These are phyloP conservation scores for Lachancea kluyveri DNA, from an alignment of 805 yeast genomes.

Conservation along the genomic window DNA sequence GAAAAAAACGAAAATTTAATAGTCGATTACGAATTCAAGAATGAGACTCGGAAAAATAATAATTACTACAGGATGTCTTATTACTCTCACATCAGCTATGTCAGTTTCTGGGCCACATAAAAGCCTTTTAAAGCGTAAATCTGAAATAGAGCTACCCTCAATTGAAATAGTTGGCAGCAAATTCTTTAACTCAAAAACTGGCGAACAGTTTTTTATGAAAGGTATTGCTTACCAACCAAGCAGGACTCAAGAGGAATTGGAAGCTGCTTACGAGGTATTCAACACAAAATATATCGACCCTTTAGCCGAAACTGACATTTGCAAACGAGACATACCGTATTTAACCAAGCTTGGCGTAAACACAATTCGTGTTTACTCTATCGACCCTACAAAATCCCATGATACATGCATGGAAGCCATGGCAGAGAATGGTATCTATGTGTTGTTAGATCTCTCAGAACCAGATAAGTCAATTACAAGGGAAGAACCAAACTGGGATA, in stretches of 20 bases:
- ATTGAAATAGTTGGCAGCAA: slow-evolving; percentile 66
- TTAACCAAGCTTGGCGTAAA: slow-evolving; percentile 64
- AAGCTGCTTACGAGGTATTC: slow-evolving; percentile 11
- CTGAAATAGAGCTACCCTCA: slow-evolving; percentile 17
- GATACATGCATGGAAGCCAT: slow-evolving; percentile 70
- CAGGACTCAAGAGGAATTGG: slow-evolving; percentile 33
- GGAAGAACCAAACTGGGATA: slow-evolving; percentile 71
- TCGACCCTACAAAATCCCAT: slow-evolving; percentile 68
- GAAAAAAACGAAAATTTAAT: too few relatives aligned
- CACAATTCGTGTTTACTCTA: slow-evolving; percentile 79
- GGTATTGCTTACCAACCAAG: slow-evolving; percentile 87
- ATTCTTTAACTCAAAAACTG: slow-evolving; percentile 66
- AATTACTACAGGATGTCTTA: too few relatives aligned
- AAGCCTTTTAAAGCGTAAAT: too few relatives aligned
- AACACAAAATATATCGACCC: slow-evolving; percentile 55
- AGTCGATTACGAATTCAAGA: too few relatives aligned
- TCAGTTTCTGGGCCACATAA: too few relatives aligned
- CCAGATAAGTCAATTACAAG: slow-evolving; percentile 77
- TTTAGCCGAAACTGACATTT: slow-evolving; percentile 58
- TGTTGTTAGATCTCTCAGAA: slow-evolving; percentile 83
- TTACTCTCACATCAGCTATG: too few relatives aligned
- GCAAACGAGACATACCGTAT: slow-evolving; percentile 81
- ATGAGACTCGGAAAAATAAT: too few relatives aligned
- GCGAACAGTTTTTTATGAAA: slow-evolving; percentile 77
- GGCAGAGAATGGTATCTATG: slow-evolving; percentile 83